Conservation (phyloP, 805 yeast species). For the Candida silvicultrix region DNA sequence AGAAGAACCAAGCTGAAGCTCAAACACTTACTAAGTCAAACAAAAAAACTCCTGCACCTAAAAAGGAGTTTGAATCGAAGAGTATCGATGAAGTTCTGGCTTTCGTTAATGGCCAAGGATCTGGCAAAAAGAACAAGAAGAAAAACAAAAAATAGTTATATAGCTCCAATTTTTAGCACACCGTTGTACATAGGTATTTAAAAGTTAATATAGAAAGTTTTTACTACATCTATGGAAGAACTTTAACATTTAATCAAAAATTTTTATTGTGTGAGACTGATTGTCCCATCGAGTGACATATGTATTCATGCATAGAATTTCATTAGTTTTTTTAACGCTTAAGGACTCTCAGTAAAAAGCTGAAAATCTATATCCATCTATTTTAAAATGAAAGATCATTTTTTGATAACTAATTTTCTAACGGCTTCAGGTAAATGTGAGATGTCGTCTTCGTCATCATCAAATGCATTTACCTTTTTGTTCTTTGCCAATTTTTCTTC, state of each 20-base stretch:
- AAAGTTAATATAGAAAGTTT: too few relatives aligned
- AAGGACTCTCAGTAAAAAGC: too few relatives aligned
- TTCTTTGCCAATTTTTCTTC: constrained; percentile 17
- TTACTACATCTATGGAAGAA: neutral
- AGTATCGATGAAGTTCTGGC: constrained; percentile 68
- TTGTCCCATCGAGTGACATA: too few relatives aligned
- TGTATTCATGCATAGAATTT: too few relatives aligned
- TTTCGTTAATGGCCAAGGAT: constrained; percentile 58
- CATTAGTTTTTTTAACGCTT: too few relatives aligned
- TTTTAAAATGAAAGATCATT: too few relatives aligned
- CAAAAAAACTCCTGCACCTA: constrained; percentile 15
- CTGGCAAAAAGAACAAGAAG: constrained; percentile 21
- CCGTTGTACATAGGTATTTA: neutral
- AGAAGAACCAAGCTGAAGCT: constrained; percentile 8
- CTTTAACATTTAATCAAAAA: neutral
- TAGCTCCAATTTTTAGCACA: neutral
- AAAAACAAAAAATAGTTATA: constrained; percentile 2
- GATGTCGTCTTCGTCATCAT: constrained; percentile 20
- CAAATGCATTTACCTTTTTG: constrained; percentile 19
- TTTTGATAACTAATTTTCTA: constrained; percentile 18
- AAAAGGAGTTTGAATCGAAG: constrained; percentile 44
- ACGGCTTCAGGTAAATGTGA: constrained; percentile 22
- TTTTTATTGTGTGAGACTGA: too few relatives aligned
- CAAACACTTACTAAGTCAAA: constrained; percentile 23
- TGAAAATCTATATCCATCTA: too few relatives aligned